Evolutionary conservation across 441 rosid species (phyloP).

Genomic region (Populus hybrid): DNA sequence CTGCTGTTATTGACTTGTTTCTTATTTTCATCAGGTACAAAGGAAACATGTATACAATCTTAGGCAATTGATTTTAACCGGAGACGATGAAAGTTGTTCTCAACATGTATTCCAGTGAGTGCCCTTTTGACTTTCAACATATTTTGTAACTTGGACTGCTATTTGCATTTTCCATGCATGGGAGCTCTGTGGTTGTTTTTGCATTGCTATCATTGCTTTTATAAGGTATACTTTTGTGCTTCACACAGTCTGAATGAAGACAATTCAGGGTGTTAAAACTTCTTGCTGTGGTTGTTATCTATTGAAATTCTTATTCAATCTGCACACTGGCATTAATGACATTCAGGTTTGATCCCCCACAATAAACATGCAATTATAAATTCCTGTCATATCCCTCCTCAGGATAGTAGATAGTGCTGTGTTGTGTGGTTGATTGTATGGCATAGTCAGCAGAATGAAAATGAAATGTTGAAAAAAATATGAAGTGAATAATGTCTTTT

Average conservation of each 20-base stretch:
- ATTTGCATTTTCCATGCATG: not conserved
- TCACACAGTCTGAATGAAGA: not conserved
- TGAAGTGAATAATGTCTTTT: not conserved
- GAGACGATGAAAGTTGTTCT: slow-evolving; percentile 82
- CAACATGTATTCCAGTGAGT: slow-evolving; percentile 82
- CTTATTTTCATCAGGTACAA: slow-evolving; percentile 59
- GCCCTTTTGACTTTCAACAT: not conserved
- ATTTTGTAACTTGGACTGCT: not conserved
- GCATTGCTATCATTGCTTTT: not conserved
- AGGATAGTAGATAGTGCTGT: not conserved
- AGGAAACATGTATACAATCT: slow-evolving; percentile 94
- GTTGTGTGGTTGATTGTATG: not conserved
- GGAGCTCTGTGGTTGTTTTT: not conserved
- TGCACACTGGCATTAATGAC: not conserved
- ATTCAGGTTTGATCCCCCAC: not conserved
- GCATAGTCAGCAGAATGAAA: not conserved
- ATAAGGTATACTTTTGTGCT: not conserved
- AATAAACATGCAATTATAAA: not conserved
- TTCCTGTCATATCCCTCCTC: not conserved
- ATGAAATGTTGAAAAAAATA: not conserved
- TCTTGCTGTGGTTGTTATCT: not conserved
- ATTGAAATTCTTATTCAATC: not conserved
- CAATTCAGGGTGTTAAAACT: not conserved
- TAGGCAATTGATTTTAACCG: slow-evolving; percentile 80
- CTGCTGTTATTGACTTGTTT: slow-evolving; percentile 12